Evolutionary conservation across 345 rosid species (phyloP), one percentile per base, ranked within the genome.

Genomic region (Eucalyptus pumila): DNA sequence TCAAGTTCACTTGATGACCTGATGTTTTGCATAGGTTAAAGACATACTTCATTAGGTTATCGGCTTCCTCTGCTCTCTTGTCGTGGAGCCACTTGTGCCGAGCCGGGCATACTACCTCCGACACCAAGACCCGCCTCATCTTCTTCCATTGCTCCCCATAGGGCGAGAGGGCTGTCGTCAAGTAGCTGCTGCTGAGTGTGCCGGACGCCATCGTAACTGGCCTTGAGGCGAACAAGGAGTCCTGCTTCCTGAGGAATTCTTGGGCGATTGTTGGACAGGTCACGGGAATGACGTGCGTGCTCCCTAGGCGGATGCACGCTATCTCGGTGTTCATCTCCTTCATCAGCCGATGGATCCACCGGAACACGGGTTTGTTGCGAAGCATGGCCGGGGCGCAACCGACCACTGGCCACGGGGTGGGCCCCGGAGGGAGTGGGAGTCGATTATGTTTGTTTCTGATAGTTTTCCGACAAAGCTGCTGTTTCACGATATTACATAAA

Each of bases 31-130:
- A 91, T 86, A 90, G 88, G 42, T 93, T 92, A 81, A 88, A 88
- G 34, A 94, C 86, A 62, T 92, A 91, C 58, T 89, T 90, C 14
- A 92, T 34, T n/a, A 93, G 93, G 85, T 94, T 94, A 80, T 94
- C 93, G 6, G 95, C 94, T 91, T 94, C 96, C 42, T 89, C 88
- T 72, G 88, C 86, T 92, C 96, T 91, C 8, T 92, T 88, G 9
- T 88, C 49, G 11, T 67, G 90, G 40, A 93, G 86, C 93, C 90
- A 92, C 34, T 87, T 44, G 72, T 90, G 91, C 69, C 87, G 92
- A 11, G 89, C 81, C 2, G 88, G 85, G 32, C 89, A 89, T 45
- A 93, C 14, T 1, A 92, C 14, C 72, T 93, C 93, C 13, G 93
- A 87, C 23, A 89, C 87, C 69, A 93, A 48, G 86, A 92, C 91